Evolutionary conservation across 1,284 basidiomycete genomes (phyloP).

Genomic region (Ceratobasidium sp.): DNA sequence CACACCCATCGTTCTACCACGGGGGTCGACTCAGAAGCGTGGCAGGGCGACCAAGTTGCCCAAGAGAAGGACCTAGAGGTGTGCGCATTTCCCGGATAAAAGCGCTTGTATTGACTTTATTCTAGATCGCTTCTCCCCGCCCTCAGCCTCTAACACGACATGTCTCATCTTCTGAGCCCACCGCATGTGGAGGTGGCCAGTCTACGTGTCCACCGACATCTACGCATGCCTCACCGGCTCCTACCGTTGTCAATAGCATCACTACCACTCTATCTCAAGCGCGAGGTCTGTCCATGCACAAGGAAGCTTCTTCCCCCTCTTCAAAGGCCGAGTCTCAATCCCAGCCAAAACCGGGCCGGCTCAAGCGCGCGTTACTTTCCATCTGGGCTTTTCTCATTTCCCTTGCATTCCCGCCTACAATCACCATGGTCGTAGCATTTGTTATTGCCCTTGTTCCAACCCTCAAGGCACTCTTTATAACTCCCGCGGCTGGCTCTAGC

Average conservation of each 20-base stretch:
- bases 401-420: constrained; percentile 65
- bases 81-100: constrained; percentile 49
- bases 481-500: constrained; percentile 61
- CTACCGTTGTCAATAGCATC: constrained; percentile 52
- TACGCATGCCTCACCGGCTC: constrained; percentile 48
- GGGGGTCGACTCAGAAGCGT: not conserved
- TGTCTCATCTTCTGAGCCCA: constrained; percentile 35
- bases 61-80: constrained; percentile 50
- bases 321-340: constrained; percentile 12
- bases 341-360: constrained; percentile 28
- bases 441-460: constrained; percentile 71
- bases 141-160: not conserved
- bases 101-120: not conserved
- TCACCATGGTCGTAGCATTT: constrained; percentile 73
- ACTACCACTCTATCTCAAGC: constrained; percentile 28
- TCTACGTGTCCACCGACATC: constrained; percentile 51
- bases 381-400: constrained; percentile 57
- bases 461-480: constrained; percentile 77
- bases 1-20: not conserved
- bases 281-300: constrained; percentile 9
- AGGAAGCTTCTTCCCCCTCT: constrained; percentile 39
- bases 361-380: constrained; percentile 18
- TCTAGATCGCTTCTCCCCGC: constrained; percentile 10
- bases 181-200: constrained; percentile 49
- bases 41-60: constrained; percentile 48